These are phyloP conservation scores for Gossypioides kirkii DNA, from an alignment of 345 rosid species.

Conservation along the genomic window DNA sequence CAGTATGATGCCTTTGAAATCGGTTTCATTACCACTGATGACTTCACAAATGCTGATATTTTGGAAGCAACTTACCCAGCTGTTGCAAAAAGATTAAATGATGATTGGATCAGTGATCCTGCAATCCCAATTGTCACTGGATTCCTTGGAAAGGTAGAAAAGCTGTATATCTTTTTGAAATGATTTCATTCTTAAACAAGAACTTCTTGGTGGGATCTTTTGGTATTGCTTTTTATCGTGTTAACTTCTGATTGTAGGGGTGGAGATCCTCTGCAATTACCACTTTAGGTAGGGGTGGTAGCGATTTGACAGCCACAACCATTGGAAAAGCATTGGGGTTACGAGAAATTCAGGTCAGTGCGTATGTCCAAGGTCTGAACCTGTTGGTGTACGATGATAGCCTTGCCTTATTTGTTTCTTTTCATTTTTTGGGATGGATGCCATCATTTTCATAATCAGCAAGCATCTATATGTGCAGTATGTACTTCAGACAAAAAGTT, in stretches of 20 bases:
- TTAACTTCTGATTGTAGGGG: slow-evolving; percentile 47
- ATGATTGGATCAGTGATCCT: slow-evolving; percentile 73
- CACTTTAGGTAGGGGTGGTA: slow-evolving; percentile 96
- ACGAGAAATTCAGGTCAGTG: slow-evolving; percentile 87
- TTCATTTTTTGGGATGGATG: background rate
- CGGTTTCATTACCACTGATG: slow-evolving; percentile 95
- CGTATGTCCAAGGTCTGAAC: slow-evolving; percentile 6
- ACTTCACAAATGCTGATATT: slow-evolving; percentile 95
- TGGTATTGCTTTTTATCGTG: background rate
- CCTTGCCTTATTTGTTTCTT: background rate
- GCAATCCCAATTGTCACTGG: slow-evolving; percentile 96
- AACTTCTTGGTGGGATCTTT: background rate
- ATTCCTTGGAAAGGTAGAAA: slow-evolving; percentile 85
- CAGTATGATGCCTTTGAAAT: slow-evolving; percentile 97
- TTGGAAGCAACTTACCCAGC: slow-evolving; percentile 98
- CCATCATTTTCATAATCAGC: background rate
- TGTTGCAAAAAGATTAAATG: slow-evolving; percentile 78
- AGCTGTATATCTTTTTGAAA: slow-evolving; percentile 13
- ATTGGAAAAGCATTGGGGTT: slow-evolving; percentile 93
- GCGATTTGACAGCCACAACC: slow-evolving; percentile 98
- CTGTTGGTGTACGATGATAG: background rate
- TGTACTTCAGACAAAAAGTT: background rate
- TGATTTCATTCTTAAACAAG: slow-evolving; percentile 2
- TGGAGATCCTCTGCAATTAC: slow-evolving; percentile 92
- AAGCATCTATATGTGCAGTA: background rate